Evolutionary conservation across 352 stramenopile genomes (phyloP).

Genomic region (Phytophthora hybrid): DNA sequence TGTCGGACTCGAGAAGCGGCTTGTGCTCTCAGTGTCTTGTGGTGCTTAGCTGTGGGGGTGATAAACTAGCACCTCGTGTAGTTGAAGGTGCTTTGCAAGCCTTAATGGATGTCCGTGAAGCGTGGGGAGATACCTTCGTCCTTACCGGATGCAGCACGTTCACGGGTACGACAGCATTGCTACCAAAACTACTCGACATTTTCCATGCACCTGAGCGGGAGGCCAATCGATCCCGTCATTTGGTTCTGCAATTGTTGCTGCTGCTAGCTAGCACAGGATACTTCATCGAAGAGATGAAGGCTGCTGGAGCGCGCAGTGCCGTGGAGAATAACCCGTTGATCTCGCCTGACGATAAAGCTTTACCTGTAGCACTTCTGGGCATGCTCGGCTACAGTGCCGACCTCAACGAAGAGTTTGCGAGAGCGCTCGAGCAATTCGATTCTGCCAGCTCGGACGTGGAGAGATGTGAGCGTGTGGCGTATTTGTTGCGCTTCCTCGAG

Average conservation of each 20-base stretch:
- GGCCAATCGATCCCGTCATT: constrained; percentile 42
- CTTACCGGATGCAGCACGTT: constrained; percentile 40
- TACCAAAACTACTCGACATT: constrained; percentile 48
- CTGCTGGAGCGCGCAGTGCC: constrained; percentile 46
- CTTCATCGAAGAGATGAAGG: constrained; percentile 69
- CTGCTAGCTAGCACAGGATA: constrained; percentile 62
- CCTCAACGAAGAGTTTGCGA: constrained; percentile 69
- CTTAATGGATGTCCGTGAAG: constrained; percentile 33
- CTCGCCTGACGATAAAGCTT: constrained; percentile 54
- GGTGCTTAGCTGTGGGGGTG: constrained; percentile 16
- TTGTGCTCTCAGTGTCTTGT: constrained; percentile 31
- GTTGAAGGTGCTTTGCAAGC: constrained; percentile 41
- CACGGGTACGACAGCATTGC: constrained; percentile 24
- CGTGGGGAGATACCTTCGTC: constrained; percentile 44
- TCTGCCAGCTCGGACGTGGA: constrained; percentile 21
- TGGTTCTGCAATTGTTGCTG: constrained; percentile 63
- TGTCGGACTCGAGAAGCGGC: constrained; percentile 14
- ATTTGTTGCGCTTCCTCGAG: constrained; percentile 73
- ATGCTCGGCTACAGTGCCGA: constrained; percentile 77
- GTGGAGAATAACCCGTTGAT: constrained; percentile 75
- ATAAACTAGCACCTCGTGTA: constrained; percentile 15
- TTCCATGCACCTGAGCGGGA: constrained; percentile 39
- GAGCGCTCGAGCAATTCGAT: constrained; percentile 53
- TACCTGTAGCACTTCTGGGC: constrained; percentile 67
- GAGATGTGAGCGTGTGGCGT: constrained; percentile 53